A percentile compares a stretch with the other conserved stretches of the same genome.
Conservation (phyloP, 768 basidiomycete species). For the Phanerochaete carnosa region DNA sequence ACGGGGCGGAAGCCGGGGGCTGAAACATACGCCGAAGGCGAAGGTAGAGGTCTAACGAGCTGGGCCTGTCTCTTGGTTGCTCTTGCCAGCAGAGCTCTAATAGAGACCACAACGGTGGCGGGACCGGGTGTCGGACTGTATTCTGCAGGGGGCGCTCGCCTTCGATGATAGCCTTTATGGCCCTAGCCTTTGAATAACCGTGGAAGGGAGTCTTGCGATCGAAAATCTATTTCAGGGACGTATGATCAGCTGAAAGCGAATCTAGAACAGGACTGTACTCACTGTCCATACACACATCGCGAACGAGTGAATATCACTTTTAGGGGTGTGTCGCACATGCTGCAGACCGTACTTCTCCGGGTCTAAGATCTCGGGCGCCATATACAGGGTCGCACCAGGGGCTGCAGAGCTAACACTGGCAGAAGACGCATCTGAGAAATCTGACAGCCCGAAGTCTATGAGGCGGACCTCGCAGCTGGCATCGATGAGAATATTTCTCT, state of each 20-base stretch:
- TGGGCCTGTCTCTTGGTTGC: neutral
- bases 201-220: neutral
- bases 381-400: neutral
- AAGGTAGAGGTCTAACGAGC: neutral
- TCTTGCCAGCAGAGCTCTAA: neutral
- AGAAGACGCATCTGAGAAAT: neutral
- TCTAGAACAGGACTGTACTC: neutral
- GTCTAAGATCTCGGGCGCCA: neutral
- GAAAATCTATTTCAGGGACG: neutral
- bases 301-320: conserved; percentile 1
- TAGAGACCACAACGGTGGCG: neutral
- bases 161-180: neutral
- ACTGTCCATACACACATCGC: neutral
- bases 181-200: neutral
- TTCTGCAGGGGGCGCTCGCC: neutral
- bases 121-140: neutral
- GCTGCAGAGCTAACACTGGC: neutral
- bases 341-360: neutral
- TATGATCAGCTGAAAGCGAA: too few species aligned
- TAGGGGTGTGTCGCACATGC: neutral
- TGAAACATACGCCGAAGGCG: too few species aligned
- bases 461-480: conserved; percentile 2
- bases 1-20: too few species aligned
- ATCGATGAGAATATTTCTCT: conserved; percentile 14
- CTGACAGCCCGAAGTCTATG: conserved; percentile 8